These are phyloP conservation scores for Ceratobasidium sp. DNA, from an alignment of 1,284 basidiomycete genomes.

Conservation along the genomic window DNA sequence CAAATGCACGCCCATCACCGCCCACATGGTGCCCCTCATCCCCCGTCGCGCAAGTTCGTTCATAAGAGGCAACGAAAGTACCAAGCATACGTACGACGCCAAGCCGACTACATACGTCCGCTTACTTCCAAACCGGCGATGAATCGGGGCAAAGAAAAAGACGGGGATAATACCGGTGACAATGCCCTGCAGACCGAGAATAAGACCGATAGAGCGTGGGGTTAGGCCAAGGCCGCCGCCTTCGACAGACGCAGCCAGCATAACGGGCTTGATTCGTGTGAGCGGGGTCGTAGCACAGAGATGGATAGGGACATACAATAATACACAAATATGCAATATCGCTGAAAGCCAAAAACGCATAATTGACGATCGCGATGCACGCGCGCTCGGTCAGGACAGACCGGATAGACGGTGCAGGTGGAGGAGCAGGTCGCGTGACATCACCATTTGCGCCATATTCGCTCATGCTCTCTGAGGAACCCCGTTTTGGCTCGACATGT, in stretches of 20 bases:
- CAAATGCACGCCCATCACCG: slow-evolving; percentile 35
- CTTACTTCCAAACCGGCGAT: slow-evolving; percentile 47
- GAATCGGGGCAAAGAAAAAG: slow-evolving; percentile 45
- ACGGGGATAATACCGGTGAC: slow-evolving; percentile 42
- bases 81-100: slow-evolving; percentile 27
- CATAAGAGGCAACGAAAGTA: slow-evolving; percentile 45
- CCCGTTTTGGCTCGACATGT: background rate
- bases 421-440: background rate
- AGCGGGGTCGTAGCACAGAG: background rate
- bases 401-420: slow-evolving; percentile 11
- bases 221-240: slow-evolving; percentile 47
- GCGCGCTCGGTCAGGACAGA: slow-evolving; percentile 32
- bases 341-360: slow-evolving; percentile 35
- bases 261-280: slow-evolving; percentile 30
- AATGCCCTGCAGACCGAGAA: slow-evolving; percentile 47
- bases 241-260: slow-evolving; percentile 44
- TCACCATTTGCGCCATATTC: slow-evolving; percentile 11
- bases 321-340: slow-evolving; percentile 29
- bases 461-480: background rate
- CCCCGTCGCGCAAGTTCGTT: slow-evolving; percentile 33
- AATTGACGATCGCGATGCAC: slow-evolving; percentile 38
- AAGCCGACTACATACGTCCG: slow-evolving; percentile 37
- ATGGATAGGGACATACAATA: background rate
- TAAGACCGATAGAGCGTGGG: slow-evolving; percentile 44
- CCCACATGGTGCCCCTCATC: slow-evolving; percentile 22